These are phyloP conservation scores for Cicer judaicum DNA, from an alignment of 306 rosid genomes.

Conservation along the genomic window DNA sequence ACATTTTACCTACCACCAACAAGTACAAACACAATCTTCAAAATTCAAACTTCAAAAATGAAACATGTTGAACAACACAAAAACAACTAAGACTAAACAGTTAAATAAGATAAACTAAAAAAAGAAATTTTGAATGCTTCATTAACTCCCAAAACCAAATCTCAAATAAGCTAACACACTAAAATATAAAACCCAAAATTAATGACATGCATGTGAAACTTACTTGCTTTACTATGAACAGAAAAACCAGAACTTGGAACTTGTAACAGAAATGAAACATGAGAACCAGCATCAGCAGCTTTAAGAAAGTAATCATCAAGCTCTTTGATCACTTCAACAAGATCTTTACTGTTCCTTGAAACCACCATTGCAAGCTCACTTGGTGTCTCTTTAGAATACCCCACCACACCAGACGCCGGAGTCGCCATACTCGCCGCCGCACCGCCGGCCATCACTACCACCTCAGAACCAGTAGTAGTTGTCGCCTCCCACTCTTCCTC, in stretches of 20 bases:
- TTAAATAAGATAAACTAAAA: not conserved
- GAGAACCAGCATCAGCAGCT: slow-evolving; percentile 88
- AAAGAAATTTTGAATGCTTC: not conserved
- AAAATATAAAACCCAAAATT: not conserved
- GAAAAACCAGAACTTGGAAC: slow-evolving; percentile 72
- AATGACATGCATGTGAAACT: slow-evolving; percentile 34
- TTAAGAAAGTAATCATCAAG: slow-evolving; percentile 88
- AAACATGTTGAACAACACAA: slow-evolving; percentile 2
- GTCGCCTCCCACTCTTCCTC: slow-evolving; percentile 91
- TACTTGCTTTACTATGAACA: slow-evolving; percentile 68
- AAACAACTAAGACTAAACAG: not conserved
- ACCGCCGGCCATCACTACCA: slow-evolving; percentile 53
- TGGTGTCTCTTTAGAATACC: slow-evolving; percentile 62
- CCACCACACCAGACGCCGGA: slow-evolving; percentile 64
- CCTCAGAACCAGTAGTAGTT: slow-evolving; percentile 67
- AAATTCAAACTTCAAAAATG: not conserved
- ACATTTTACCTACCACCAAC: slow-evolving; percentile 64
- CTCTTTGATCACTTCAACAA: slow-evolving; percentile 83
- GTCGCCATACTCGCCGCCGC: slow-evolving; percentile 65
- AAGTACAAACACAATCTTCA: slow-evolving; percentile 38
- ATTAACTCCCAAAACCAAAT: not conserved
- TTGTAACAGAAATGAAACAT: slow-evolving; percentile 72
- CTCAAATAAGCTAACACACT: not conserved
- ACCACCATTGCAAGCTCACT: slow-evolving; percentile 92
- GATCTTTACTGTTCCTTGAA: slow-evolving; percentile 76